A percentile compares a stretch with the other conserved stretches of the same genome.
Evolutionary conservation across 2,329 filamentous ascomycete genomes (phyloP).

Genomic region (Colletotrichum australisinense): DNA sequence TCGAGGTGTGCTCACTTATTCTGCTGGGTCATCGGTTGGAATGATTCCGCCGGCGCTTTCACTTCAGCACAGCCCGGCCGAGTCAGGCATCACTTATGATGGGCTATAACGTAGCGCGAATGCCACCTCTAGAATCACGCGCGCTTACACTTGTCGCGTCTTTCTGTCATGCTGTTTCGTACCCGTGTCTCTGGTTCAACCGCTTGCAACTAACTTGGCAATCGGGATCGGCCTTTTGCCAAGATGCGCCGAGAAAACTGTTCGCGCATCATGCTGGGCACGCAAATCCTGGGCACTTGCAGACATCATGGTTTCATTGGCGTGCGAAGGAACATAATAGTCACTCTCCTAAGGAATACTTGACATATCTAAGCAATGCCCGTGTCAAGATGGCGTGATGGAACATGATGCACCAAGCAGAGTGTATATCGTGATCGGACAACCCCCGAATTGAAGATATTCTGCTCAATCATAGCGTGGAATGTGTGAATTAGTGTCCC

Average conservation of each 20-base stretch:
- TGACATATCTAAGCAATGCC: background rate
- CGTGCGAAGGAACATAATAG: background rate
- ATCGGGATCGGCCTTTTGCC: constrained; percentile 9
- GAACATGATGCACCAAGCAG: background rate
- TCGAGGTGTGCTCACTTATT: background rate
- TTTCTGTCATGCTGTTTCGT: background rate
- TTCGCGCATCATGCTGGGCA: background rate
- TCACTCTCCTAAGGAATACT: background rate
- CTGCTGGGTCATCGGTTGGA: background rate
- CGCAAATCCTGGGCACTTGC: background rate
- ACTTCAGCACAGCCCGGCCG: background rate
- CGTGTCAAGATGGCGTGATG: background rate
- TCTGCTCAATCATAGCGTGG: background rate
- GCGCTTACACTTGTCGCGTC: background rate
- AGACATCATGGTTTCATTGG: background rate
- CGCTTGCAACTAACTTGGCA: background rate
- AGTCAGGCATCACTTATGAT: background rate
- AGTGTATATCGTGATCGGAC: background rate
- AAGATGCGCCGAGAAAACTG: constrained; percentile 19
- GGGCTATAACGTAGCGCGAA: background rate
- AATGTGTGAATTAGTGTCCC: background rate
- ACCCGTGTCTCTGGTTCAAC: background rate
- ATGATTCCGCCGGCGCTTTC: constrained; percentile 7
- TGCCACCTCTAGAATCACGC: background rate
- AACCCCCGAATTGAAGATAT: background rate